Evolutionary conservation across 2,329 filamentous ascomycete genomes (phyloP).

Genomic region (Aureobasidium zeae): DNA sequence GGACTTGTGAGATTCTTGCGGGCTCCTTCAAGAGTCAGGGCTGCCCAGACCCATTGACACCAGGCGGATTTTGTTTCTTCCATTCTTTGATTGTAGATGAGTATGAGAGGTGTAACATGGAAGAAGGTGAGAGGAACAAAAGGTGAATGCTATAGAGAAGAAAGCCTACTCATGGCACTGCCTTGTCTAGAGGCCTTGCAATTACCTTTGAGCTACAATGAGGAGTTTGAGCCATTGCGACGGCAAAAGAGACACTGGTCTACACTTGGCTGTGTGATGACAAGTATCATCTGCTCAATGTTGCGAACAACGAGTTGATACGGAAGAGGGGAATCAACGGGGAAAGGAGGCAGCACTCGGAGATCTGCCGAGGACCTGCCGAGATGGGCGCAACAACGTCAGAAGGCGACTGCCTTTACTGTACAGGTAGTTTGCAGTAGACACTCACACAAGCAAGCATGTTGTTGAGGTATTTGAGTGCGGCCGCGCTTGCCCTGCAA

Average conservation of each 20-base stretch:
- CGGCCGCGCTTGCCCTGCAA: constrained; percentile 15
- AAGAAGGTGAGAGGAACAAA: background rate
- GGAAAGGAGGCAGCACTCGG: background rate
- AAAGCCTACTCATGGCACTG: too few relatives aligned
- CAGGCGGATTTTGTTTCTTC: background rate
- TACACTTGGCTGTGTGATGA: too few relatives aligned
- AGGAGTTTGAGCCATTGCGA: too few relatives aligned
- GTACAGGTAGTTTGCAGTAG: constrained; percentile 5
- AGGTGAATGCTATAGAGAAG: background rate
- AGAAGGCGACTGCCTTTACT: constrained; percentile 12
- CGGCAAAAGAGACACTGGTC: too few relatives aligned
- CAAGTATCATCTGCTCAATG: background rate
- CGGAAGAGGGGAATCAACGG: background rate
- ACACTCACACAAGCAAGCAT: constrained; percentile 4
- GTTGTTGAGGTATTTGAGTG: constrained; percentile 12
- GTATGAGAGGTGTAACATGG: background rate
- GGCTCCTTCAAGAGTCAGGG: background rate
- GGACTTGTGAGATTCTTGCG: background rate
- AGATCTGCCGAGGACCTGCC: background rate
- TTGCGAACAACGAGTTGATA: background rate
- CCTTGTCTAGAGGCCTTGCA: too few relatives aligned
- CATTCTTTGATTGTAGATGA: background rate
- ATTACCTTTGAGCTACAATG: background rate
- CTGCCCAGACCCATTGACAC: background rate
- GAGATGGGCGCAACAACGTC: constrained; percentile 13